A percentile compares a stretch with the other conserved stretches of the same genome.
Conservation (phyloP, 495 filamentous ascomycete species). For the Penicillium samsonianum region DNA sequence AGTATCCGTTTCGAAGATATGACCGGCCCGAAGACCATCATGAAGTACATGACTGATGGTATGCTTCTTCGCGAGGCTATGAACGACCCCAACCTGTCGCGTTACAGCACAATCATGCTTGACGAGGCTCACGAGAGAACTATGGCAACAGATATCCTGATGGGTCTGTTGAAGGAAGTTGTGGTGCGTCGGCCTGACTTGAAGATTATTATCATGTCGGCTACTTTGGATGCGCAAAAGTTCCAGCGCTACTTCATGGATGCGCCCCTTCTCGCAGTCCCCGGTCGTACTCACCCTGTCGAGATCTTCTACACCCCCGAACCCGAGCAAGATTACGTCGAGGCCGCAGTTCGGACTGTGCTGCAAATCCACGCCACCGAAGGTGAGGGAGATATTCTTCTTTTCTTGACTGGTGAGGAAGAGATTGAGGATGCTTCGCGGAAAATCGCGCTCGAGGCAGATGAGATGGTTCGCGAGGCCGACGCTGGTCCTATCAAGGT, state of each 20-base stretch:
- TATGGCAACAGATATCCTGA: constrained; percentile 90
- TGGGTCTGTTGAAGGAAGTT: constrained; percentile 91
- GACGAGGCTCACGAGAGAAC: constrained; percentile 98
- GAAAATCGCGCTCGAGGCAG: constrained; percentile 85
- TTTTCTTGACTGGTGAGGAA: constrained; percentile 98
- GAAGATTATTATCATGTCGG: constrained; percentile 98
- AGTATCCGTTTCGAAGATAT: constrained; percentile 98
- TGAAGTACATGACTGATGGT: constrained; percentile 99
- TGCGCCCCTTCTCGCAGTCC: constrained; percentile 90
- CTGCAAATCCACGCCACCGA: constrained; percentile 95
- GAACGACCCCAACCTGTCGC: constrained; percentile 86
- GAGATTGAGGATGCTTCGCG: constrained; percentile 96
- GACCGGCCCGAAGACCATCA: constrained; percentile 83
- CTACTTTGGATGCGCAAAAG: constrained; percentile 94
- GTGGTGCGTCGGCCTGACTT: constrained; percentile 75
- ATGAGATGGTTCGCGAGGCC: constrained; percentile 86
- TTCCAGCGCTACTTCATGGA: constrained; percentile 98
- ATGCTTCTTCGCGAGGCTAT: constrained; percentile 98
- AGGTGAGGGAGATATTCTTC: constrained; percentile 87
- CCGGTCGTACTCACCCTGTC: constrained; percentile 93
- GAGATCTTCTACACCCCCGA: constrained; percentile 99
- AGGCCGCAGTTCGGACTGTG: constrained; percentile 90
- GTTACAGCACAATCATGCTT: constrained; percentile 97
- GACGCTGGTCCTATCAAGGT: constrained; percentile 88
- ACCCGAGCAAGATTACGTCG: constrained; percentile 94